Conservation (phyloP, 805 yeast species). For the Saccharomycopsis sp. region DNA sequence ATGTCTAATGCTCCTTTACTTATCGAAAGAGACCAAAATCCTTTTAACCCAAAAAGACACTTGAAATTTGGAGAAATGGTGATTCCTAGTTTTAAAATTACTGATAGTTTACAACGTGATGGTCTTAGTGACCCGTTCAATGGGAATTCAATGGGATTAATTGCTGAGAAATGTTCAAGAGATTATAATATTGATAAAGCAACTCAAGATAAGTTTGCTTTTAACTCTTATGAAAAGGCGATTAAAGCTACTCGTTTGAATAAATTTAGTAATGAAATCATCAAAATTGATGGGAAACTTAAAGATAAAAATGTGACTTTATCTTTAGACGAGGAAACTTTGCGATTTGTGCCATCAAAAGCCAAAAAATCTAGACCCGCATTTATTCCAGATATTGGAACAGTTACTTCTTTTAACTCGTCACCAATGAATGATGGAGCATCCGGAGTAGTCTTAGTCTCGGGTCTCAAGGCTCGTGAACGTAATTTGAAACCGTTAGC, state of each 20-base stretch:
- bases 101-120: slow-evolving; percentile 88
- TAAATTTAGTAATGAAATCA: slow-evolving; percentile 72
- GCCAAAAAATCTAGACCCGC: slow-evolving; percentile 82
- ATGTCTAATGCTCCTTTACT: slow-evolving; percentile 90
- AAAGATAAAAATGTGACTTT: slow-evolving; percentile 33
- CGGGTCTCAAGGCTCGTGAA: slow-evolving; percentile 75
- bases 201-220: slow-evolving; percentile 82
- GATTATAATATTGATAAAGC: slow-evolving; percentile 72
- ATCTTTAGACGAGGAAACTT: slow-evolving; percentile 70
- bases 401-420: slow-evolving; percentile 95
- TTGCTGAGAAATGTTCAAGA: slow-evolving; percentile 91
- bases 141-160: slow-evolving; percentile 85
- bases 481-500: slow-evolving; percentile 83
- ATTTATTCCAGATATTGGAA: slow-evolving; percentile 86
- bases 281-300: slow-evolving; percentile 75
- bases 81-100: slow-evolving; percentile 53
- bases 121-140: slow-evolving; percentile 91
- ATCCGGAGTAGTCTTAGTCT: slow-evolving; percentile 84
- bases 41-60: too few species aligned
- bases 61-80: too few species aligned
- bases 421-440: slow-evolving; percentile 96
- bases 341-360: slow-evolving; percentile 58
- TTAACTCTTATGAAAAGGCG: slow-evolving; percentile 80
- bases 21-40: slow-evolving; percentile 1
- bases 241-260: slow-evolving; percentile 68